Evolutionary conservation across 2,329 filamentous ascomycete species (phyloP).

Genomic region (Penicillium fuscoglaucum): DNA sequence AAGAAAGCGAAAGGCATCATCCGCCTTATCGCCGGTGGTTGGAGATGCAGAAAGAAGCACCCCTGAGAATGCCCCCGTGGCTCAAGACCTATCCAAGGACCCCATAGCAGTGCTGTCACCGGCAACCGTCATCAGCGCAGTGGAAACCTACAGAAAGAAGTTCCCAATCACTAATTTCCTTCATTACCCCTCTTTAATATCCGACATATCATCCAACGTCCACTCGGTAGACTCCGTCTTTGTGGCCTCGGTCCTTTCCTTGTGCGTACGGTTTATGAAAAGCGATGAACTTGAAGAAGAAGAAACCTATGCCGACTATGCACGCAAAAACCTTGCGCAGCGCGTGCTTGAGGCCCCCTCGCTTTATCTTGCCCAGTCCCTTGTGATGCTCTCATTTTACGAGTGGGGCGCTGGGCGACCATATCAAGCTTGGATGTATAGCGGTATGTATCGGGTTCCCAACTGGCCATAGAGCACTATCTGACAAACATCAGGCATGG

Average conservation of each 20-base stretch:
- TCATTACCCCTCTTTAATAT: slow-evolving; percentile 39
- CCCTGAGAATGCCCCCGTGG: slow-evolving; percentile 7
- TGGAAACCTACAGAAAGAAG: slow-evolving; percentile 40
- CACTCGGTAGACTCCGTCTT: slow-evolving; percentile 37
- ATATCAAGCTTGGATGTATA: slow-evolving; percentile 44
- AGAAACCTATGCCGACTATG: slow-evolving; percentile 36
- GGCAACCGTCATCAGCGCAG: slow-evolving; percentile 35
- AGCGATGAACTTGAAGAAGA: slow-evolving; percentile 27
- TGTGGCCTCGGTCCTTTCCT: slow-evolving; percentile 35
- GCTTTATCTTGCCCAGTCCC: slow-evolving; percentile 37
- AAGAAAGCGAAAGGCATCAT: slow-evolving; percentile 19
- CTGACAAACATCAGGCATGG: slow-evolving; percentile 34
- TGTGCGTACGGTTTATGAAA: slow-evolving; percentile 37
- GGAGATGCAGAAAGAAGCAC: slow-evolving; percentile 1
- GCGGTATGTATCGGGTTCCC: slow-evolving; percentile 26
- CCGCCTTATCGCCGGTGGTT: neutral
- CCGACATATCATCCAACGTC: slow-evolving; percentile 33
- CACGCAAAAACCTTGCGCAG: slow-evolving; percentile 32
- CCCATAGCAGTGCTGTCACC: slow-evolving; percentile 28
- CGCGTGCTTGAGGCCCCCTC: slow-evolving; percentile 38
- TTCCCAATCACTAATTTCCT: slow-evolving; percentile 41
- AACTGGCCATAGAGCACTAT: neutral
- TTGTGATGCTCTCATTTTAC: slow-evolving; percentile 40
- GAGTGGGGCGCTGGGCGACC: slow-evolving; percentile 40
- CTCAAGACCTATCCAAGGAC: slow-evolving; percentile 9